Conservation (phyloP, 345 rosid genomes). For the Pelargonium nanum region DNA sequence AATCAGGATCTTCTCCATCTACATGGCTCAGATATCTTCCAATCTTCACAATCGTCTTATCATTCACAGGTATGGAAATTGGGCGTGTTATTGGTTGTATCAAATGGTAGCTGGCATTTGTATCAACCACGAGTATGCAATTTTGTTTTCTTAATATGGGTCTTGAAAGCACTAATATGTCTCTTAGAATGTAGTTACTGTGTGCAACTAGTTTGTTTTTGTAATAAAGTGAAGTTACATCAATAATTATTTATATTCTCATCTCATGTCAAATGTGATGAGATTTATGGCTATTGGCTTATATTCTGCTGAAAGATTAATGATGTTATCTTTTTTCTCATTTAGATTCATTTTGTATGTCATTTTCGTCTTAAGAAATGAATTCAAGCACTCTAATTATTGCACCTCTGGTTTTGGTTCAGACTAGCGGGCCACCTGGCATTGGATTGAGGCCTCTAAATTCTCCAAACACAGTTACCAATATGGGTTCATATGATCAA, state of each 20-base stretch:
- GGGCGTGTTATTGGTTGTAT: constrained; percentile 3
- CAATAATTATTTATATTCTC: too few species aligned
- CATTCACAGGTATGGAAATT: constrained; percentile 69
- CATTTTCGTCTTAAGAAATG: not conserved
- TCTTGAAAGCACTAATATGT: not conserved
- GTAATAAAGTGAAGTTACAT: too few species aligned
- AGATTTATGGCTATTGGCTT: not conserved
- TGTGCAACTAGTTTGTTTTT: not conserved
- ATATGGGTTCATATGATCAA: constrained; percentile 67
- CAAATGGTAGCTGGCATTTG: not conserved
- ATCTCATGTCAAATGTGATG: not conserved
- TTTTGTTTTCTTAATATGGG: too few species aligned
- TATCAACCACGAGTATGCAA: not conserved
- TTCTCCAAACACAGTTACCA: constrained; percentile 58
- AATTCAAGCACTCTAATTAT: not conserved
- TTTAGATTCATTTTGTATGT: not conserved
- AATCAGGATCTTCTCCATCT: constrained; percentile 62
- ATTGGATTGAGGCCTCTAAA: constrained; percentile 79
- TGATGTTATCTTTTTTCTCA: not conserved
- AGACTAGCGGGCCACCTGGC: constrained; percentile 83
- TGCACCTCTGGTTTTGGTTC: constrained; percentile 13
- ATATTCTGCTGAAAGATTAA: not conserved
- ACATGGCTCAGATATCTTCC: constrained; percentile 70
- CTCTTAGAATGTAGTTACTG: not conserved
- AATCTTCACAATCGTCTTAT: constrained; percentile 65